A percentile compares a stretch with the other conserved stretches of the same genome.
phyloP scores from a whole-genome alignment of 2,329 filamentous ascomycete genomes.

The Ophiocordyceps camponoti-floridani region DNA sequence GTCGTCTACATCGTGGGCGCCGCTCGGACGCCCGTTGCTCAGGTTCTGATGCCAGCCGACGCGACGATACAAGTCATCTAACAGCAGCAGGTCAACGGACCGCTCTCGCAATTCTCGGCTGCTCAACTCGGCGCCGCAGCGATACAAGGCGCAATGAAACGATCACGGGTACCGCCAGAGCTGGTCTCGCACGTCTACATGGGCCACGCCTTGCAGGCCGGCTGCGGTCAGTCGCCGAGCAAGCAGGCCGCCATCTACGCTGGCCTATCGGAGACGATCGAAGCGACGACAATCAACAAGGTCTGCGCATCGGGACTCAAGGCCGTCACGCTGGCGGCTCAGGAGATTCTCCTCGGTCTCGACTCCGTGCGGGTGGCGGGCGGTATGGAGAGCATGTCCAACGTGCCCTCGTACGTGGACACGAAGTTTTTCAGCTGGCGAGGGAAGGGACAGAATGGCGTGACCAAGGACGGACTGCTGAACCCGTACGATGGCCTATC shows the following conservation, averaged over 20 bases:
- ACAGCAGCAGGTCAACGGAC: conserved; percentile 69
- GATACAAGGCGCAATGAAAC: conserved; percentile 79
- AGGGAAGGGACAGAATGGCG: conserved; percentile 73
- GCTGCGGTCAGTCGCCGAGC: conserved; percentile 76
- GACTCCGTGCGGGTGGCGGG: conserved; percentile 80
- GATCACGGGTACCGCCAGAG: conserved; percentile 63
- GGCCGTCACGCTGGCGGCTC: conserved; percentile 74
- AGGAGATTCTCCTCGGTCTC: conserved; percentile 85
- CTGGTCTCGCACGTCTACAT: conserved; percentile 91
- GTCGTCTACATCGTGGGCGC: neutral
- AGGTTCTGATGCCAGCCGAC: neutral
- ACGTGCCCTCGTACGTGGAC: conserved; percentile 83
- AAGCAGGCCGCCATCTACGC: conserved; percentile 82
- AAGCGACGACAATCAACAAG: conserved; percentile 92
- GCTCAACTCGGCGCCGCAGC: conserved; percentile 79
- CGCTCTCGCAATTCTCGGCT: conserved; percentile 65
- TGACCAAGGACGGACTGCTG: conserved; percentile 88
- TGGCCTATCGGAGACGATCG: conserved; percentile 58
- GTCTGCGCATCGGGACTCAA: conserved; percentile 94
- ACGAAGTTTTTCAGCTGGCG: conserved; percentile 73
- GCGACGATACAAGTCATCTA: neutral
- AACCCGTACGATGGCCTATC: conserved; percentile 95
- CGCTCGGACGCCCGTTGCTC: neutral
- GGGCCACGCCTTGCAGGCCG: conserved; percentile 81
- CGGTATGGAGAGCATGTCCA: conserved; percentile 96